phyloP scores from a whole-genome alignment of 768 basidiomycete genomes.

The Rhodotorula graminis region DNA sequence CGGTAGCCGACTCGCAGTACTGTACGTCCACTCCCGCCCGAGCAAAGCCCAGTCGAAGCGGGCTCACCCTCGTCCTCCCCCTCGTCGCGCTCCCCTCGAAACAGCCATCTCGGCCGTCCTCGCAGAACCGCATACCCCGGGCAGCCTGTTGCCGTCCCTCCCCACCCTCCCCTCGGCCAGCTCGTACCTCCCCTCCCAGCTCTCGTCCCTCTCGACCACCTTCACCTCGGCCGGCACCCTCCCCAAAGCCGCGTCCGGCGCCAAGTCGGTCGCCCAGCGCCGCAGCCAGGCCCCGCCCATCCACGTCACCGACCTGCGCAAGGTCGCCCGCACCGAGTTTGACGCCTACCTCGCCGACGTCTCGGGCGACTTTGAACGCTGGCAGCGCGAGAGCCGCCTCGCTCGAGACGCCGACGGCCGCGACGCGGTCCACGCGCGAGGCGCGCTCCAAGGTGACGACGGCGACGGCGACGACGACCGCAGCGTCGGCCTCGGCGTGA shows the following conservation, averaged over 20 bases:
- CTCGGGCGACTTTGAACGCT: conserved; percentile 69
- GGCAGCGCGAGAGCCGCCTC: conserved; percentile 46
- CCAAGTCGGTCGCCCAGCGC: conserved; percentile 46
- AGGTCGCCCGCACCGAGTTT: conserved; percentile 76
- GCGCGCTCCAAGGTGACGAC: neutral
- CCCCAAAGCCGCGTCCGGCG: conserved; percentile 35
- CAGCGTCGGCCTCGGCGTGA: conserved; percentile 31
- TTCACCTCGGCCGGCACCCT: conserved; percentile 57
- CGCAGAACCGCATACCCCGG: conserved; percentile 74
- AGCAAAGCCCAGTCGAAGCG: no score
- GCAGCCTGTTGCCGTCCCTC: conserved; percentile 76
- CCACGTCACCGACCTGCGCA: conserved; percentile 60
- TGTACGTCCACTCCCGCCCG: neutral
- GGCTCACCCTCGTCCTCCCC: neutral
- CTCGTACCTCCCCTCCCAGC: conserved; percentile 33
- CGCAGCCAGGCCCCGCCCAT: conserved; percentile 47
- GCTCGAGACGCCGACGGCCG: neutral
- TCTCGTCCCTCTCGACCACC: conserved; percentile 49
- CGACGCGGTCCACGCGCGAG: neutral
- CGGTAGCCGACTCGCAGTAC: neutral
- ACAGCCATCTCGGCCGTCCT: conserved; percentile 92
- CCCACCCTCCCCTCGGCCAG: conserved; percentile 54
- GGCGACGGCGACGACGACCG: neutral
- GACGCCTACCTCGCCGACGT: conserved; percentile 72
- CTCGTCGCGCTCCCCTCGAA: neutral